Conservation (phyloP, 2,329 filamentous ascomycete species). For the Diplodia scrobiculata region DNA sequence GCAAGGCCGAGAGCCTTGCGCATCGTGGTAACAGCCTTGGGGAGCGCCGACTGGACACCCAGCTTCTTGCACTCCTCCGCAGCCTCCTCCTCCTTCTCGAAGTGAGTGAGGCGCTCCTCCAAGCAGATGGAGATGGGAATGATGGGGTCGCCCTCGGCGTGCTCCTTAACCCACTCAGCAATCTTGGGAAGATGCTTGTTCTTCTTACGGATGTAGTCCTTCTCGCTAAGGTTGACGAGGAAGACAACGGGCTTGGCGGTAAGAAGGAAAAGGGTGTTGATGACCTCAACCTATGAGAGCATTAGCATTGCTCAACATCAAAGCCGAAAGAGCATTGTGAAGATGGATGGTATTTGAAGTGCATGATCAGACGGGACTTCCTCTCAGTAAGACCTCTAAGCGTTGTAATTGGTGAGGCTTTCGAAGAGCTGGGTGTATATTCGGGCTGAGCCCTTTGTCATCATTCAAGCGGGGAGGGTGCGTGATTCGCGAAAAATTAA, state of each 20-base stretch:
- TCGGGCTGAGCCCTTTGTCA: slow-evolving; percentile 95
- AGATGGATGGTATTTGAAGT: slow-evolving; percentile 11
- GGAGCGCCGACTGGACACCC: slow-evolving; percentile 82
- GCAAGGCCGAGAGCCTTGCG: slow-evolving; percentile 84
- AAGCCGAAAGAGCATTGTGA: not conserved
- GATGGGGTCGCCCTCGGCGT: slow-evolving; percentile 84
- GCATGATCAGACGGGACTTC: slow-evolving; percentile 68
- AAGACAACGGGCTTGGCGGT: slow-evolving; percentile 97
- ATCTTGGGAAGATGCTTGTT: slow-evolving; percentile 97
- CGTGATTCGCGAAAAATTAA: not conserved
- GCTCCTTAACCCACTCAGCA: slow-evolving; percentile 90
- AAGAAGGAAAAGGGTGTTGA: slow-evolving; percentile 93
- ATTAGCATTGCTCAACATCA: slow-evolving; percentile 36
- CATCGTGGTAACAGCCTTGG: slow-evolving; percentile 92
- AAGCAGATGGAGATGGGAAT: slow-evolving; percentile 91
- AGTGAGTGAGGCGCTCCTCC: slow-evolving; percentile 84
- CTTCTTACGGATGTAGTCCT: slow-evolving; percentile 97
- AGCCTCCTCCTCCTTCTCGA: slow-evolving; percentile 74
- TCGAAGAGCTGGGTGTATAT: slow-evolving; percentile 99
- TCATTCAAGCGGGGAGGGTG: slow-evolving; percentile 62
- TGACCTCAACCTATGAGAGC: slow-evolving; percentile 77
- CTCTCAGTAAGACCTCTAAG: slow-evolving; percentile 86
- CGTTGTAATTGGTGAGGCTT: slow-evolving; percentile 71
- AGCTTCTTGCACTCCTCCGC: slow-evolving; percentile 86
- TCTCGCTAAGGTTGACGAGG: slow-evolving; percentile 95